Conservation (phyloP, 495 filamentous ascomycete genomes). For the Cercophora newfieldiana region DNA sequence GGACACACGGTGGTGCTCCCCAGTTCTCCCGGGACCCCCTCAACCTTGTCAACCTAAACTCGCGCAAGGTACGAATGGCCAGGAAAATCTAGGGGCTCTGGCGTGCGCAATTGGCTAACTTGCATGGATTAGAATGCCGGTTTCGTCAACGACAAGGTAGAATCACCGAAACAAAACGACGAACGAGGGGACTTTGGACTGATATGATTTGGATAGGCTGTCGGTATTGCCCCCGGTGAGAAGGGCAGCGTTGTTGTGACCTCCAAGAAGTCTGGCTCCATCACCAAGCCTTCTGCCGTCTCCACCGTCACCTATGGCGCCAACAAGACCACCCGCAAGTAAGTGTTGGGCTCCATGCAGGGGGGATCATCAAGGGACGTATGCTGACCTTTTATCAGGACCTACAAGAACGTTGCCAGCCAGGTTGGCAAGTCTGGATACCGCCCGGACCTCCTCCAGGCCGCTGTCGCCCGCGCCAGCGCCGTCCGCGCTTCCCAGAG, state of each 20-base stretch:
- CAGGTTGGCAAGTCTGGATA: conserved; percentile 78
- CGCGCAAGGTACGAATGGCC: conserved; percentile 70
- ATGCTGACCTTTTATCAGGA: conserved; percentile 57
- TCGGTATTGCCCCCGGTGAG: conserved; percentile 68
- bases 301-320: conserved; percentile 65
- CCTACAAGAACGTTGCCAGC: conserved; percentile 81
- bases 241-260: conserved; percentile 72
- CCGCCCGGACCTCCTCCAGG: conserved; percentile 82
- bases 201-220: conserved; percentile 56
- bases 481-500: conserved; percentile 79
- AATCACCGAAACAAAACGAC: conserved; percentile 3
- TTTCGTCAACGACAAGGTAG: conserved; percentile 87
- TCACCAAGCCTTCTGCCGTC: conserved; percentile 67
- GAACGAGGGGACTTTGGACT: conserved; percentile 19
- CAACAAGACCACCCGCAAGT: conserved; percentile 75
- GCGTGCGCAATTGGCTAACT: conserved; percentile 32
- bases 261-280: conserved; percentile 77
- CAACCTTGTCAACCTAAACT: conserved; percentile 87
- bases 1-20: conserved; percentile 69
- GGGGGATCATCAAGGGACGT: background rate
- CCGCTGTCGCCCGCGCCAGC: conserved; percentile 84
- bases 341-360: conserved; percentile 42
- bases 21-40: conserved; percentile 92
- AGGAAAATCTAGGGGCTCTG: background rate
- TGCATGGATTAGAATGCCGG: conserved; percentile 72